Base-by-base conservation (phyloP, 768 basidiomycete species). In the Pisolithus tinctorius region DNA sequence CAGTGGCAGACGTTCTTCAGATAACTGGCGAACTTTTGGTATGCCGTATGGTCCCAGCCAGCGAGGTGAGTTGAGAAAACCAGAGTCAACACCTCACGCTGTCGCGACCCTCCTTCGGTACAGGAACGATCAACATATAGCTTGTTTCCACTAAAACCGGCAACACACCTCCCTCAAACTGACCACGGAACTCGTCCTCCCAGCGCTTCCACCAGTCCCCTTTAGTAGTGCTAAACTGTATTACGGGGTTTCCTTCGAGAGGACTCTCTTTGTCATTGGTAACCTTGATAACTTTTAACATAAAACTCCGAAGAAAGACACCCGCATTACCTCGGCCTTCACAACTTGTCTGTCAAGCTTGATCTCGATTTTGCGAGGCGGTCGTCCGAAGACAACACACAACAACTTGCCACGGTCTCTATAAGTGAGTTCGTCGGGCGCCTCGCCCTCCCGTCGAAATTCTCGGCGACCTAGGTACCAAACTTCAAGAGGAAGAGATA, bases 141-240 rank as follows among this genome's bases (percentile, higher is more conserved):
- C 36, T 27, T 25, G 4, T 17, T 20, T 8, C 2, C 30, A 3
- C 13, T n/a, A 14, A 45, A 25, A 9, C 29, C 30, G 10, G 29
- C 30, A 14, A 57, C 68, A 36, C 29, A 67, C 66, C 68, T 50
- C 52, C 55, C 23, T 55, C 30, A 47, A 68, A 66, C n/a, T 56
- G 36, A 17, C 58, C 45, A 56, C 49, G 17, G 31, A 58, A 46
- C 17, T 52, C 31, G 17, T 26, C n/a, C 17, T 63, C 55, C 25
- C 8, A 11, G 14, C 3, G 41, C 7, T 52, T 49, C 54, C 62
- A 61, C 6, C 37, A 16, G 5, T 16, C 4, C 23, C 47, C 51
- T n/a, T 14, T 2, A 5, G 9, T 39, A 23, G 59, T 49, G 4
- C 0, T 17, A 27, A 69, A 61, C 41, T 56, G 58, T 30, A 69